These are phyloP conservation scores for Lactarius deliciosus DNA, from an alignment of 768 basidiomycete genomes.

Conservation along the genomic window DNA sequence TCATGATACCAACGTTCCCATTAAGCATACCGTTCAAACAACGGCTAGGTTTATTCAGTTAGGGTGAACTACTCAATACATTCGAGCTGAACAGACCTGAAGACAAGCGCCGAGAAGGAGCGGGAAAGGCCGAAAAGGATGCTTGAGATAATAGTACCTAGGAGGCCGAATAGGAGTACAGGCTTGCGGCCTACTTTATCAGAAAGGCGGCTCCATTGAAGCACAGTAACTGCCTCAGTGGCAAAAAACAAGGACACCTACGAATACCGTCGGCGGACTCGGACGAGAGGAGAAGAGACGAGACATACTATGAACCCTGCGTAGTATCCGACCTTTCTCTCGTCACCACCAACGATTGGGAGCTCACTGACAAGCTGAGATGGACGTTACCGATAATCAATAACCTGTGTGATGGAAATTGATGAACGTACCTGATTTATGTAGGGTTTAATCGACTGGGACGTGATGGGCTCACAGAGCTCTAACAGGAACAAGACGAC, in stretches of 20 bases:
- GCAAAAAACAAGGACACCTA: slow-evolving; percentile 50
- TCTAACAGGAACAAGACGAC: slow-evolving; percentile 43
- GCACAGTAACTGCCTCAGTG: slow-evolving; percentile 44
- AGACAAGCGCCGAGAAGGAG: slow-evolving; percentile 36
- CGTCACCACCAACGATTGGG: slow-evolving; percentile 45
- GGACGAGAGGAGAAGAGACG: neutral
- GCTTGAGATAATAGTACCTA: slow-evolving; percentile 37
- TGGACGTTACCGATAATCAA: too few relatives aligned
- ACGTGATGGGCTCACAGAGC: slow-evolving; percentile 49
- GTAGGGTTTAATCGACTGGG: slow-evolving; percentile 50
- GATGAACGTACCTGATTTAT: slow-evolving; percentile 43
- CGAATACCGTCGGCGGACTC: neutral
- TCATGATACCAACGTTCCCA: neutral
- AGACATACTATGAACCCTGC: slow-evolving; percentile 48
- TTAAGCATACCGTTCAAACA: slow-evolving; percentile 1
- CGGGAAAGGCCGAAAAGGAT: slow-evolving; percentile 40
- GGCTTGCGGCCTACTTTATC: slow-evolving; percentile 51
- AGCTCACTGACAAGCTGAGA: slow-evolving; percentile 44
- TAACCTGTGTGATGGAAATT: neutral
- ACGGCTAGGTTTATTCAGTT: slow-evolving; percentile 53
- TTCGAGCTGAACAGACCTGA: slow-evolving; percentile 31
- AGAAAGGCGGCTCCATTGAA: slow-evolving; percentile 50
- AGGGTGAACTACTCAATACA: slow-evolving; percentile 35
- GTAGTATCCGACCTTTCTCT: slow-evolving; percentile 31
- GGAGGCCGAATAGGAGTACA: slow-evolving; percentile 42